A percentile compares a stretch with the other conserved stretches of the same genome.
These are phyloP conservation scores for Aspergillus sp. DNA, from an alignment of 2,329 filamentous ascomycete species.

Conservation along the genomic window DNA sequence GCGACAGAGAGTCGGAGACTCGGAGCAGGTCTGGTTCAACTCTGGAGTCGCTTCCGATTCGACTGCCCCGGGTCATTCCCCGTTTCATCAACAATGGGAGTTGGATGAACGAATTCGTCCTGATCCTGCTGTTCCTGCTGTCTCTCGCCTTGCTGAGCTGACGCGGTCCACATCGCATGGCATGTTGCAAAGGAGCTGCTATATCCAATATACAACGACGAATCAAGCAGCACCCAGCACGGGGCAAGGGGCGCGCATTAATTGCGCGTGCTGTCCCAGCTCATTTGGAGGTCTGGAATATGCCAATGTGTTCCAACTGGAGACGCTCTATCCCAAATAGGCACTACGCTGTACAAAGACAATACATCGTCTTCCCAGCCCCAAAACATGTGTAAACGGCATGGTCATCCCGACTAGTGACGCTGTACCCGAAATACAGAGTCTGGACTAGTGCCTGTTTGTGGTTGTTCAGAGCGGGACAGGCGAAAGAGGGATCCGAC, in stretches of 20 bases:
- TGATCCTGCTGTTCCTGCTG: background rate
- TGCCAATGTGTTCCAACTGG: too few relatives aligned
- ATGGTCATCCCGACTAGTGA: constrained; percentile 1
- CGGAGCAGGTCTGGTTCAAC: too few relatives aligned
- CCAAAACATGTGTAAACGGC: background rate
- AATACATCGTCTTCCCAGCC: background rate
- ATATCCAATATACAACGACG: background rate
- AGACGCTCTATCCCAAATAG: too few relatives aligned
- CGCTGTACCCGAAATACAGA: constrained; percentile 6
- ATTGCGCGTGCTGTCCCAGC: too few relatives aligned
- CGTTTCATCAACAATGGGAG: too few relatives aligned
- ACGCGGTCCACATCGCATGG: constrained; percentile 5
- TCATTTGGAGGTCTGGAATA: too few relatives aligned
- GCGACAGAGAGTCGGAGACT: background rate
- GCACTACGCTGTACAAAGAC: background rate
- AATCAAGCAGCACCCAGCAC: background rate
- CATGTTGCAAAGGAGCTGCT: background rate
- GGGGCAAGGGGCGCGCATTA: too few relatives aligned
- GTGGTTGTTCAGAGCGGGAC: background rate
- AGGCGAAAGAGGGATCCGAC: background rate
- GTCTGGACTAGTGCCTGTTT: constrained; percentile 1
- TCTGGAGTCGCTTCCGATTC: too few relatives aligned
- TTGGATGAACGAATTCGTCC: too few relatives aligned
- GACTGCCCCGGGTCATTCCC: too few relatives aligned
- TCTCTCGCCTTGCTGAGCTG: background rate